Evolutionary conservation across 2,329 filamentous ascomycete species (phyloP).

Genomic region (Tolypocladium tropicale): DNA sequence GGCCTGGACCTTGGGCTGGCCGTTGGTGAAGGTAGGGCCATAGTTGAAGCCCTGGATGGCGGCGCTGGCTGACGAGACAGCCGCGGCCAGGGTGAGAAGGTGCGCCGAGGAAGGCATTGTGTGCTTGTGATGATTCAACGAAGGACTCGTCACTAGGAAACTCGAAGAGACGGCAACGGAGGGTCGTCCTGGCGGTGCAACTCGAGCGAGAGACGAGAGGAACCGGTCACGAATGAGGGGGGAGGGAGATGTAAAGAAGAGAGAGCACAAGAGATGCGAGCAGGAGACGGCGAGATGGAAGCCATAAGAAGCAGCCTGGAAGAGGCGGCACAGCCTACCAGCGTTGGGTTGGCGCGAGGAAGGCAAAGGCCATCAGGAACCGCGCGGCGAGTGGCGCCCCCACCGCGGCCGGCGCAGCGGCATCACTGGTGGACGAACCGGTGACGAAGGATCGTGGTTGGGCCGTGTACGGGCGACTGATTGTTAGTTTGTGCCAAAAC

Average conservation of each 20-base stretch:
- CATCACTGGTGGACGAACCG: not conserved
- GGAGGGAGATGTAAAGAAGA: not conserved
- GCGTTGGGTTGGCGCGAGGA: not conserved
- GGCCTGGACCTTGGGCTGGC: constrained; percentile 45
- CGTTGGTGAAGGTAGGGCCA: constrained; percentile 50
- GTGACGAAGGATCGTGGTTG: not conserved
- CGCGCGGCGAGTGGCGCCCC: not conserved
- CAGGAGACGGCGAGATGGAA: not conserved
- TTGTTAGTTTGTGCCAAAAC: too few relatives aligned
- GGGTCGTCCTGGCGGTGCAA: not conserved
- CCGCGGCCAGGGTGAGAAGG: constrained; percentile 23
- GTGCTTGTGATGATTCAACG: not conserved
- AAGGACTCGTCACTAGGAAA: not conserved
- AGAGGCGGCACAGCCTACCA: not conserved
- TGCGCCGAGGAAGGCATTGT: constrained; percentile 21
- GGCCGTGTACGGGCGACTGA: too few relatives aligned
- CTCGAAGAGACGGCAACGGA: not conserved
- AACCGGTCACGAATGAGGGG: not conserved
- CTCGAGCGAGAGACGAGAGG: not conserved
- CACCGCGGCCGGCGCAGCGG: not conserved
- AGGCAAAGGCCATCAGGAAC: not conserved
- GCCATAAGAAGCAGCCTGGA: not conserved
- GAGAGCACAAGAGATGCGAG: not conserved
- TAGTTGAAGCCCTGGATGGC: constrained; percentile 63
- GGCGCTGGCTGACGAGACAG: constrained; percentile 23